Percentiles rank a stretch among this genome's conserved stretches.
phyloP scores from a whole-genome alignment of 805 yeast genomes.

The Myxozyma lipomycoides region DNA sequence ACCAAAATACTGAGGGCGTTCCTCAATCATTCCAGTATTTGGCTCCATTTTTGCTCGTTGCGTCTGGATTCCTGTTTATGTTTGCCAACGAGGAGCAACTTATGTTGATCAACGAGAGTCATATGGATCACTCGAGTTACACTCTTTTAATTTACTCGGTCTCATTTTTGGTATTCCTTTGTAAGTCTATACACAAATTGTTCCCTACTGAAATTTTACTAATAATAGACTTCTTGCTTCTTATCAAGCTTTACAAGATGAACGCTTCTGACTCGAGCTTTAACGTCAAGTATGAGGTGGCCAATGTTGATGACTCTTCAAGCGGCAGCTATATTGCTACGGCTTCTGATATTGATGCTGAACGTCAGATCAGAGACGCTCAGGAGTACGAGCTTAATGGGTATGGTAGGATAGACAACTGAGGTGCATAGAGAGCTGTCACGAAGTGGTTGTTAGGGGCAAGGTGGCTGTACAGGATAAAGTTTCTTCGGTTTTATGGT shows the following conservation, averaged over 20 bases:
- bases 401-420: neutral
- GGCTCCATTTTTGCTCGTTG: slow-evolving; percentile 69
- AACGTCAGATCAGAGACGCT: slow-evolving; percentile 15
- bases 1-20: slow-evolving; percentile 44
- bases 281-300: slow-evolving; percentile 21
- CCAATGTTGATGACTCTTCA: slow-evolving; percentile 16
- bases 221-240: slow-evolving; percentile 30
- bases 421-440: no score
- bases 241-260: slow-evolving; percentile 34
- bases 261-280: slow-evolving; percentile 1
- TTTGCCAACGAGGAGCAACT: slow-evolving; percentile 90
- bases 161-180: slow-evolving; percentile 64
- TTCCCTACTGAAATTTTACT: neutral
- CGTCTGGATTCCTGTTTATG: slow-evolving; percentile 82
- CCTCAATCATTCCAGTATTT: slow-evolving; percentile 75
- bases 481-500: no score
- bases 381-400: slow-evolving; percentile 15
- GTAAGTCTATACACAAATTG: neutral
- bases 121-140: slow-evolving; percentile 84
- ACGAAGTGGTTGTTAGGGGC: no score
- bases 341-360: slow-evolving; percentile 16
- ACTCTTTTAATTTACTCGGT: slow-evolving; percentile 66
- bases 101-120: slow-evolving; percentile 60
- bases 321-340: slow-evolving; percentile 5
- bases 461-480: no score